Base-by-base conservation (phyloP, 2,329 filamentous ascomycete genomes). In the Pseudogymnoascus sp. region DNA sequence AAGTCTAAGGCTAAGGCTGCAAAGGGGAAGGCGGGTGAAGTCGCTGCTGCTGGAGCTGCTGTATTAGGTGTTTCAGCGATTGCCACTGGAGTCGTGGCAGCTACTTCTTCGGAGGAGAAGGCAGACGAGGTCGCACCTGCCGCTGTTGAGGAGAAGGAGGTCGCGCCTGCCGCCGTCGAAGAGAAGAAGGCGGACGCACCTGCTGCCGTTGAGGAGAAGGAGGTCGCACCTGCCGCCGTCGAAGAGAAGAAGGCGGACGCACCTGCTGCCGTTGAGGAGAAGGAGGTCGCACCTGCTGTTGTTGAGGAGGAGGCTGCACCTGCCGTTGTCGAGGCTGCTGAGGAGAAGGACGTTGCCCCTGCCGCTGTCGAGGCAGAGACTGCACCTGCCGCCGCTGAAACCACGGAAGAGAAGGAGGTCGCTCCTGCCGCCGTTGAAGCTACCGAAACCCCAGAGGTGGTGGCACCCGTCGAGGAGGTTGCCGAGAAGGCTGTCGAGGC, bases 41-140 rank as follows among this genome's bases (percentile, higher is more conserved):
- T 42, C 14, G 23, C 14, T 4, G 29, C 16, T 4, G 42, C 34
- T 47, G 60, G 23, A 7, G 29, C 16, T 8, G 42, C 34, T 47
- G 60, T 8, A 16, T 11, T 37, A 4, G 31, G 12, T 26, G 60
- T 14, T 6, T 4, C 60, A 1, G 60, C 21, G 7, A 8, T 37
- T n/a, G 37, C 60, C 18, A 31, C 21, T n/a, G 37, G 23, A 12
- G 37, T 23, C 47, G 42, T 47, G 5, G 37, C 37, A 47, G 42
- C 31, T 7, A 18, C 16, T 42, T 26, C 59, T 42, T 10, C 26
- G 8, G n/a, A 18, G 14, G n/a, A 57, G 47, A 57, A 57, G 77
- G 1, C 76, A 11, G 45, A 57, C 77, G 1, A 51, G 45, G 45
- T 5, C 4, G 23, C 23, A 16, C 45, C 45, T 54, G 14, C 23